phyloP scores from a whole-genome alignment of 345 rosid genomes.

The Eutrema yunnanense region DNA sequence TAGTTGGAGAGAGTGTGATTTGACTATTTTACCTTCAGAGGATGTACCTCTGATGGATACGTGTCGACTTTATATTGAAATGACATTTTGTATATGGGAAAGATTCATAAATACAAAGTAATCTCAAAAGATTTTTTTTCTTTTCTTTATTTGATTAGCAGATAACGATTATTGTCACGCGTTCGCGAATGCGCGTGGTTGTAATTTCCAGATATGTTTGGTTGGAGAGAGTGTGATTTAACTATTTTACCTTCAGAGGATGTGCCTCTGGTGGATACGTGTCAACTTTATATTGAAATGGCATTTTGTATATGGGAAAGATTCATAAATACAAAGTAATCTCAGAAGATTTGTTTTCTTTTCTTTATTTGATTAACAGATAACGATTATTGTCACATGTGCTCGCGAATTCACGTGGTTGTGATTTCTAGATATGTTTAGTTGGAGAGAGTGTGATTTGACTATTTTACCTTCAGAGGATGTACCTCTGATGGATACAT shows the following conservation, averaged over 20 bases:
- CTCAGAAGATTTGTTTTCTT: background rate
- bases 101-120: background rate
- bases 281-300: background rate
- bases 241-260: background rate
- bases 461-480: background rate
- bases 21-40: too few relatives aligned
- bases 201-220: constrained; percentile 11
- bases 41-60: background rate
- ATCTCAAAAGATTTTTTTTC: background rate
- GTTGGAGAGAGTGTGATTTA: background rate
- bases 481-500: constrained; percentile 5
- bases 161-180: constrained; percentile 12
- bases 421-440: constrained; percentile 8
- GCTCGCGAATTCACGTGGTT: background rate
- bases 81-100: constrained; percentile 12
- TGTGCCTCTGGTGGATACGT: constrained; percentile 7
- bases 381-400: constrained; percentile 14
- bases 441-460: background rate
- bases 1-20: too few relatives aligned
- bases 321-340: background rate
- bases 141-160: background rate
- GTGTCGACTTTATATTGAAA: constrained; percentile 1
- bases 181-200: constrained; percentile 1
- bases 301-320: constrained; percentile 5
- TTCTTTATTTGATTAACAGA: background rate